Percentiles rank a stretch among this genome's conserved stretches.
phyloP scores from a whole-genome alignment of 2,329 filamentous ascomycete species.

The Periglandula ipomoeae region DNA sequence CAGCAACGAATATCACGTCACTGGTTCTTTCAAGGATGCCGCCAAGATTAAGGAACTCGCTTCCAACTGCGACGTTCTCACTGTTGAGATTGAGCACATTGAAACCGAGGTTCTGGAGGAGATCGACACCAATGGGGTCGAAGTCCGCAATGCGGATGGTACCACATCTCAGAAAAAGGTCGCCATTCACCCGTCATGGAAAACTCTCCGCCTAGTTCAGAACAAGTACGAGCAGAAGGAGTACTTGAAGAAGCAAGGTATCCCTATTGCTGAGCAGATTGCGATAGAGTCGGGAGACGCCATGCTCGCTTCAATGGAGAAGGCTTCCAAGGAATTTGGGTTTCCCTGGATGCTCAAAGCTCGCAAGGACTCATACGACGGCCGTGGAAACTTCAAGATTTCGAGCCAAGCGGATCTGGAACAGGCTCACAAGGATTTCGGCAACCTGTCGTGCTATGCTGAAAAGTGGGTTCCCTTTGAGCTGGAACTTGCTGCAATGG shows the following conservation, averaged over 20 bases:
- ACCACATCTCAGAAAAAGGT: conserved; percentile 33
- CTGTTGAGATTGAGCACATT: conserved; percentile 92
- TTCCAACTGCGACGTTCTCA: conserved; percentile 66
- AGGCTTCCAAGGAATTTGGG: conserved; percentile 56
- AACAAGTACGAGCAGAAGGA: conserved; percentile 90
- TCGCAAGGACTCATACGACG: conserved; percentile 84
- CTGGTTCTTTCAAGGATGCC: conserved; percentile 80
- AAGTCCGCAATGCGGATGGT: conserved; percentile 27
- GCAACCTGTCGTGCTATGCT: conserved; percentile 67
- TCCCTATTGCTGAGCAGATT: conserved; percentile 65
- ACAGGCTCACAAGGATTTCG: conserved; percentile 60
- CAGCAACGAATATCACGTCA: conserved; percentile 62
- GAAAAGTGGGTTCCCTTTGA: conserved; percentile 84
- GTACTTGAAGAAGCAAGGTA: conserved; percentile 57
- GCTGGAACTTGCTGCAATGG: conserved; percentile 88
- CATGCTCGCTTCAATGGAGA: conserved; percentile 50
- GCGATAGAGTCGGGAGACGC: conserved; percentile 48
- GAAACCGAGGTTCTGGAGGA: conserved; percentile 85
- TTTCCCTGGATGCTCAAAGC: conserved; percentile 92
- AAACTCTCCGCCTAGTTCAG: conserved; percentile 80
- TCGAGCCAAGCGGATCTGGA: conserved; percentile 37
- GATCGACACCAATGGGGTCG: conserved; percentile 56
- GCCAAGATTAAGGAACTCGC: conserved; percentile 75
- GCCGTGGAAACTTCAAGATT: conserved; percentile 58
- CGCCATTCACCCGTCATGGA: conserved; percentile 71